Evolutionary conservation across 345 rosid species (phyloP), one percentile per base, ranked within the genome.

Genomic region (Murraya paniculata): DNA sequence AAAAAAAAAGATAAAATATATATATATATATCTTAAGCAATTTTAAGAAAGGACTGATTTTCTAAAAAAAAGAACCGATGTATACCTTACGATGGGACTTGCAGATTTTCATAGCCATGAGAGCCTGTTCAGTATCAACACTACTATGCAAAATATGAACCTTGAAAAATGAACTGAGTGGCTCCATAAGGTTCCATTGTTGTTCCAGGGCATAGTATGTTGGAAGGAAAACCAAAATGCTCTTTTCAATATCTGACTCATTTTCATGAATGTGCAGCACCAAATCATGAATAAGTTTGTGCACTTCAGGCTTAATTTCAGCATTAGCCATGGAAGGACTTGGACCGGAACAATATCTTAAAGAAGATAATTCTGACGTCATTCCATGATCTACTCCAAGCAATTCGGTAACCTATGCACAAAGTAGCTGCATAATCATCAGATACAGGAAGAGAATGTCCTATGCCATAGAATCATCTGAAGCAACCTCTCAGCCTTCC

Each of bases 171-270:
- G 91, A 83, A 77, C 70, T 75, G 57, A 84, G 81, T 38, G 90
- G 94, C 88, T 80, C 83, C 85, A 95, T 75, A 75, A 73, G 91
- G 77, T 85, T 5, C 97, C 95, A 95, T 82, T 92, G 98, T 85
- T 85, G 92, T 92, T 86, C 93, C 80, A 95, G 86, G 48, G 96
- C 87, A 79, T 81, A 82, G 85, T 95, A 95, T 7, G 99, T 93
- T 70, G 98, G 99, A 84, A 95, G 98, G 85, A 95, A 95, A 80
- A 93, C 87, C 90, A 95, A 86, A 76, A 93, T 92, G 85, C 98
- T 84, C 88, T 95, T 95, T 75, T 93, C 97, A 64, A 89, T 88
- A 77, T 95, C 97, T 64, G 91, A 88, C 80, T 95, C 99, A 81
- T 86, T 88, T 74, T 82, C 38, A 83, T 95, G 91, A 82, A 93